Conservation (phyloP, 2,329 filamentous ascomycete genomes). For the Epichloe coenophiala region DNA sequence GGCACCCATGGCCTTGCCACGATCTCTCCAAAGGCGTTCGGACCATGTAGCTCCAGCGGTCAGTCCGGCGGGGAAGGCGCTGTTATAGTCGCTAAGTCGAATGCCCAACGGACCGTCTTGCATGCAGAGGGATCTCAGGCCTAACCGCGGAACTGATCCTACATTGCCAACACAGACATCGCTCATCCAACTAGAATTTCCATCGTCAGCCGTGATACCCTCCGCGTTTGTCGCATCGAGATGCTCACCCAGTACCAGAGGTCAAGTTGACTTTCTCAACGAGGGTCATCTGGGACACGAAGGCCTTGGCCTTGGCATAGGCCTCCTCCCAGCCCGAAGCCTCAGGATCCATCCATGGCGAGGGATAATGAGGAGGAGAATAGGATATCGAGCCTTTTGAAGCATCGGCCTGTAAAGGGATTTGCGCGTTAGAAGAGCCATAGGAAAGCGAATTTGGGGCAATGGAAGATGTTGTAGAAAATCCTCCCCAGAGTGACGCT, state of each 20-base stretch:
- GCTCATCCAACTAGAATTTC: conserved; percentile 24
- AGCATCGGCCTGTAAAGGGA: conserved; percentile 9
- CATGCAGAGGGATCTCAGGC: conserved; percentile 63
- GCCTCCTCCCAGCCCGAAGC: conserved; percentile 63
- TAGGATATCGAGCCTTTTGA: conserved; percentile 17
- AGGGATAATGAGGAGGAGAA: conserved; percentile 60
- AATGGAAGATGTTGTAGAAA: not conserved
- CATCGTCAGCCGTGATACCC: not conserved
- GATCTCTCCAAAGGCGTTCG: conserved; percentile 46
- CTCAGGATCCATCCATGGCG: conserved; percentile 69
- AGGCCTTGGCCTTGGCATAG: conserved; percentile 60
- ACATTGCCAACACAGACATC: conserved; percentile 68
- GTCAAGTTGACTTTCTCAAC: conserved; percentile 90
- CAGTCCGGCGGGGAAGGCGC: conserved; percentile 66
- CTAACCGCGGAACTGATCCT: conserved; percentile 56
- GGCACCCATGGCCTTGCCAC: conserved; percentile 33
- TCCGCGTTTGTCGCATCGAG: conserved; percentile 6
- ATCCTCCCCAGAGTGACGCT: not conserved
- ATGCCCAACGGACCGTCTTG: conserved; percentile 78
- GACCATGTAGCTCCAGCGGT: conserved; percentile 79
- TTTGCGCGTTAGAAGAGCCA: conserved; percentile 11
- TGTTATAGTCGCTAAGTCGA: conserved; percentile 64
- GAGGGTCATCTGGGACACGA: conserved; percentile 73
- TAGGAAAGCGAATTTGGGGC: not conserved
- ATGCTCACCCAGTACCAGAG: conserved; percentile 65